Conservation (phyloP, 2,329 filamentous ascomycete genomes). For the Periconia digitata region DNA sequence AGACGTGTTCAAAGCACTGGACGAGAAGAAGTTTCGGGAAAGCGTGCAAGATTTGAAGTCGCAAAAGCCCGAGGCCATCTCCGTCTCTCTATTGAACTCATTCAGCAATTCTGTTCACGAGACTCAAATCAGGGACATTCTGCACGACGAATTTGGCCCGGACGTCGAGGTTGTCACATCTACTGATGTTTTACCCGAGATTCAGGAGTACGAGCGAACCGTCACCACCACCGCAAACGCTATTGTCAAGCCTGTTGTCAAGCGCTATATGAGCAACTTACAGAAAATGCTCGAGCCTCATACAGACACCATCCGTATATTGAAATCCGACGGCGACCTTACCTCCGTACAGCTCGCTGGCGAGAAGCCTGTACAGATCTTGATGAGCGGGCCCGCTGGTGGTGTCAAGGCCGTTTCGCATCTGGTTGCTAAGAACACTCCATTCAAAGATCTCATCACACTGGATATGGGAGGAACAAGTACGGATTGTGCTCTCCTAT, state of each 20-base stretch:
- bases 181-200: constrained; percentile 50
- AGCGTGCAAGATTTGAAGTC: constrained; percentile 43
- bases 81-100: constrained; percentile 52
- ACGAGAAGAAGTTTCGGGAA: constrained; percentile 42
- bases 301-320: constrained; percentile 50
- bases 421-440: constrained; percentile 48
- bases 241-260: constrained; percentile 52
- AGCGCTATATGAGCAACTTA: constrained; percentile 49
- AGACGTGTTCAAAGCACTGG: constrained; percentile 43
- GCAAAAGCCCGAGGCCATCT: constrained; percentile 49
- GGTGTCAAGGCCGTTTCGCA: constrained; percentile 54
- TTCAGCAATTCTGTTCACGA: constrained; percentile 51
- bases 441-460: constrained; percentile 53
- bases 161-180: constrained; percentile 50
- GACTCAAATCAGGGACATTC: constrained; percentile 39
- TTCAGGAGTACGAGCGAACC: constrained; percentile 54
- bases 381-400: constrained; percentile 55
- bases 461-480: constrained; percentile 56
- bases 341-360: constrained; percentile 50
- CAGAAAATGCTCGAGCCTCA: constrained; percentile 44
- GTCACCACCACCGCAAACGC: constrained; percentile 53
- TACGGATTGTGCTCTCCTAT: constrained; percentile 52
- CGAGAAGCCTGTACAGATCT: constrained; percentile 51
- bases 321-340: constrained; percentile 54
- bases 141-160: constrained; percentile 48